These are phyloP conservation scores for Phytophthora pluvialis DNA, from an alignment of 352 stramenopile species.

Conservation along the genomic window DNA sequence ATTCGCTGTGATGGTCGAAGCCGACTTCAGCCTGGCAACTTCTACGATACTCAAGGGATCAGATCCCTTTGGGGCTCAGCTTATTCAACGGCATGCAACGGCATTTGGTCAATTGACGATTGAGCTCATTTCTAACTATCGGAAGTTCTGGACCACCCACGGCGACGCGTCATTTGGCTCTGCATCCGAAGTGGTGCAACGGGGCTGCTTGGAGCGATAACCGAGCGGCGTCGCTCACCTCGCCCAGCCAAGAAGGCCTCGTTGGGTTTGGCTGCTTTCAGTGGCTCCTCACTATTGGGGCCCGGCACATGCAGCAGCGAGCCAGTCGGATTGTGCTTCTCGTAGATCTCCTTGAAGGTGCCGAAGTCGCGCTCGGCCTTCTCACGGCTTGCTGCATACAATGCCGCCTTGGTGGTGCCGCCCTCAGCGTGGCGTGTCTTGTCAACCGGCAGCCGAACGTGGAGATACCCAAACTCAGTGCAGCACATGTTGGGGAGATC, in stretches of 20 bases:
- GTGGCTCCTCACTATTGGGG: constrained; percentile 18
- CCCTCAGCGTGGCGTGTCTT: constrained; percentile 18
- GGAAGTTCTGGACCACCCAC: constrained; percentile 18
- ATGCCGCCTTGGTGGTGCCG: constrained; percentile 12
- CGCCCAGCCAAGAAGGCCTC: constrained; percentile 29
- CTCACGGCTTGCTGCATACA: constrained; percentile 17
- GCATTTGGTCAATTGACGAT: too few species aligned
- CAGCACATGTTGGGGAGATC: constrained; percentile 33
- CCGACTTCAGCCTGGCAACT: too few species aligned
- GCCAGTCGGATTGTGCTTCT: constrained; percentile 23
- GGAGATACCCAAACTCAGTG: constrained; percentile 40
- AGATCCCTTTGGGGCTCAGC: too few species aligned
- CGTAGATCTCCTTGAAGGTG: constrained; percentile 32
- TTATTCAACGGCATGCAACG: too few species aligned
- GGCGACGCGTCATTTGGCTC: constrained; percentile 15
- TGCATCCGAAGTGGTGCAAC: constrained; percentile 6
- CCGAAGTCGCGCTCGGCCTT: constrained; percentile 31
- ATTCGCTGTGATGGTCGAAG: too few species aligned
- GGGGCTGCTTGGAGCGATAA: constrained; percentile 20
- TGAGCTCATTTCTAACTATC: background rate
- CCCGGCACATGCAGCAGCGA: constrained; percentile 11
- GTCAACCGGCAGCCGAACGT: constrained; percentile 42
- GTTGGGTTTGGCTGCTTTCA: constrained; percentile 33
- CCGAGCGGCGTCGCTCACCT: constrained; percentile 21
- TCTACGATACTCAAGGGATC: too few species aligned